Base-by-base conservation (phyloP, 2,329 filamentous ascomycete genomes). In the Ophiostoma ips region DNA sequence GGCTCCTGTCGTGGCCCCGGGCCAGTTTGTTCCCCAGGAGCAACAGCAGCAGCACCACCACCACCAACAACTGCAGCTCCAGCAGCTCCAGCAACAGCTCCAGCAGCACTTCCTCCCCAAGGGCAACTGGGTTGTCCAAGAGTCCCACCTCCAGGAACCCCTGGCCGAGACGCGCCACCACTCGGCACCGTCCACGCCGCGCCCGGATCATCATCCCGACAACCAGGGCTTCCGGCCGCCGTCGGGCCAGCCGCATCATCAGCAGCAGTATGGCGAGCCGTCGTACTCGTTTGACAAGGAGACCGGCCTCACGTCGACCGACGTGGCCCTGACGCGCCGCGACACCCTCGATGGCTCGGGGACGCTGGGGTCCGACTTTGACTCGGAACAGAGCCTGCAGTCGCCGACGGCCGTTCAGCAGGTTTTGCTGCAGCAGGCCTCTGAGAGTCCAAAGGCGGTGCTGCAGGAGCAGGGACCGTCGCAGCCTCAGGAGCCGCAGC, bases 201-300 rank as follows among this genome's bases (percentile, higher is more conserved):
- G 41, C 15, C 50, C 46, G 41, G 30, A 49, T 30, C 35, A 24
- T n/a, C n/a, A n/a, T n/a, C n/a, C n/a, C n/a, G n/a, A n/a, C n/a
- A n/a, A n/a, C n/a, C n/a, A n/a, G n/a, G n/a, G n/a, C n/a, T n/a
- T n/a, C n/a, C 52, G 45, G 19, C 55, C 31, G 31, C 49, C 45
- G 21, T 35, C 30, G 2, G 45, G 34, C 16, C 48, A 49, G 36
- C 45, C 33, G 8, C 43, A 36, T 33, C 50, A 44, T 21, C 35
- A 15, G 28, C 52, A 50, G 16, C 54, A 18, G 3, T 46, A 60
- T 36, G 36, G 47, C 43, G 57, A 41, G 3, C 30, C 57, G 59
- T 55, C 58, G 38, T 67, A 64, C 49, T 69, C 65, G 9, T 70
- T 69, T 38, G 72, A 76, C 48, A 77, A 77, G 57, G 75, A 77